phyloP scores from a whole-genome alignment of 148 eudicot genomes.

The Vaccinium darrowii region DNA sequence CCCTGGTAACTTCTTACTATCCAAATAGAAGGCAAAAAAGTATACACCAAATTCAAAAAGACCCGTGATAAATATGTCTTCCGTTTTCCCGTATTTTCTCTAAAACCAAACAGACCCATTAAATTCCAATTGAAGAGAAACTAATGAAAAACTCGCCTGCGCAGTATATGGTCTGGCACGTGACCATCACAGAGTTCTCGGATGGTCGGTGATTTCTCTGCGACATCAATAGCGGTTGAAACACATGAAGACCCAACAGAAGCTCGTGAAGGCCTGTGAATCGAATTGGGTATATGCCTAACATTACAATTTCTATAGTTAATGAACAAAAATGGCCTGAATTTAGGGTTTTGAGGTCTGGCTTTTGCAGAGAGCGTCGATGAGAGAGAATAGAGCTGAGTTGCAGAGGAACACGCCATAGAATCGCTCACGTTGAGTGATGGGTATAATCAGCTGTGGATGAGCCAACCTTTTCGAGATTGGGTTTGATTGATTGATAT shows the following conservation, averaged over 20 bases:
- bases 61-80: background rate
- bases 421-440: background rate
- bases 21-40: background rate
- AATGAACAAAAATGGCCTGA: background rate
- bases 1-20: too few species aligned
- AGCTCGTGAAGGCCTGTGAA: constrained; percentile 16
- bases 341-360: background rate
- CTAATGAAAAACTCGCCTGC: constrained; percentile 37
- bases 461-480: background rate
- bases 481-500: background rate
- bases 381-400: constrained; percentile 15
- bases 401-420: constrained; percentile 23
- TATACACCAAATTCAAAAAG: too few species aligned
- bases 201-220: constrained; percentile 37
- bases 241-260: constrained; percentile 18
- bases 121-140: background rate
- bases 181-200: constrained; percentile 67
- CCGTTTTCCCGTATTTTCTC: background rate
- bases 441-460: background rate
- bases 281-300: background rate
- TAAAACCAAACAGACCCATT: constrained; percentile 11
- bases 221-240: constrained; percentile 9
- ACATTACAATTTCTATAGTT: constrained; percentile 3
- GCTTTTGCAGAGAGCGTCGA: constrained; percentile 13
- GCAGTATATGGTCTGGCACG: constrained; percentile 68